Percentiles rank a stretch among this genome's conserved stretches.
Conservation (phyloP, 2,329 filamentous ascomycete species). For the Allantophomopsis lycopodina region DNA sequence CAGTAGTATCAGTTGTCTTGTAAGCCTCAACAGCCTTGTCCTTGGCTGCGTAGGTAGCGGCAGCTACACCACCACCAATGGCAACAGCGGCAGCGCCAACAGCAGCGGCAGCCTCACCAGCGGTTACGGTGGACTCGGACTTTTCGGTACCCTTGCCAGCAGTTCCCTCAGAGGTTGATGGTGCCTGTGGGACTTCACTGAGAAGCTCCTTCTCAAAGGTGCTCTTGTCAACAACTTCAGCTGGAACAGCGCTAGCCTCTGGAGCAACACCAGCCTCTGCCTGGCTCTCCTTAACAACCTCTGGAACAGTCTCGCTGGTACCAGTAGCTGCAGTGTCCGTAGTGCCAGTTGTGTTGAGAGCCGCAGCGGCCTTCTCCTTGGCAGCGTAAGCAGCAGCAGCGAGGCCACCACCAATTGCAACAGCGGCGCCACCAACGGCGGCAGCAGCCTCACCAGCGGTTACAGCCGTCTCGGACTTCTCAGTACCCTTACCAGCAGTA, state of each 20-base stretch:
- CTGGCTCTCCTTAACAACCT: slow-evolving; percentile 60
- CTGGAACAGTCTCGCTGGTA: slow-evolving; percentile 38
- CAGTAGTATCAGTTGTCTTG: slow-evolving; percentile 20
- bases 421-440: slow-evolving; percentile 26
- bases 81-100: slow-evolving; percentile 26
- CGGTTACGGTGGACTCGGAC: slow-evolving; percentile 29
- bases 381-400: slow-evolving; percentile 24
- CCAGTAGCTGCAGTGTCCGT: slow-evolving; percentile 25
- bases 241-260: slow-evolving; percentile 53
- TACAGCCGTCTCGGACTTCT: slow-evolving; percentile 33
- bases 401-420: slow-evolving; percentile 26
- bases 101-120: slow-evolving; percentile 26
- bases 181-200: slow-evolving; percentile 47
- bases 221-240: slow-evolving; percentile 59
- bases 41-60: slow-evolving; percentile 21
- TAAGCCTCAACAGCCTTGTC: slow-evolving; percentile 17
- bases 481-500: slow-evolving; percentile 34
- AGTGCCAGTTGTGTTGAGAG: slow-evolving; percentile 22
- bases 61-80: slow-evolving; percentile 27
- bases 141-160: slow-evolving; percentile 38
- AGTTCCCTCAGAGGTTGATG: slow-evolving; percentile 41
- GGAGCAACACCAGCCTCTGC: slow-evolving; percentile 46
- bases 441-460: slow-evolving; percentile 26
- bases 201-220: slow-evolving; percentile 58
- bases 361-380: slow-evolving; percentile 13